These are phyloP conservation scores for Phytopythium vexans DNA, from an alignment of 352 stramenopile species.

Conservation along the genomic window DNA sequence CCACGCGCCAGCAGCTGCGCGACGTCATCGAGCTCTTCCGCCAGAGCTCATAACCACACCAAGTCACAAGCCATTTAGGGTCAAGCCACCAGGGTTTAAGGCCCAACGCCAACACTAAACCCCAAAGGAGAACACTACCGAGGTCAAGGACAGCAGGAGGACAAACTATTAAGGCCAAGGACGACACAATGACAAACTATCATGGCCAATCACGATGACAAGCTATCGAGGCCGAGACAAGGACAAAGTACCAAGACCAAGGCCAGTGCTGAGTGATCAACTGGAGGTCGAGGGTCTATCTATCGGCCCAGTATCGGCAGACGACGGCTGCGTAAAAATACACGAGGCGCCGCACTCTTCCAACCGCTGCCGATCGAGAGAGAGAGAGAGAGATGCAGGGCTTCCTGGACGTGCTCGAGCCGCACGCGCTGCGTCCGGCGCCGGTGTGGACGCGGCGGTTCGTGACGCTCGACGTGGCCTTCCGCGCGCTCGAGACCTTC, in stretches of 20 bases:
- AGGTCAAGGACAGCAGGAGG: too few species aligned
- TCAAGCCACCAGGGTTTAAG: not conserved
- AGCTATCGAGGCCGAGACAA: too few species aligned
- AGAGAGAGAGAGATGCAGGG: conserved; percentile 36
- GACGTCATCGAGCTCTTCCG: conserved; percentile 4
- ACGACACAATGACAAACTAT: too few species aligned
- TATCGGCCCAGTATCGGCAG: not conserved
- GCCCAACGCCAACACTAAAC: not conserved
- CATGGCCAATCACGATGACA: too few species aligned
- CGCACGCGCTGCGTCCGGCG: conserved; percentile 3
- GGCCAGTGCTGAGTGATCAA: too few species aligned
- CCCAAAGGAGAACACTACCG: too few species aligned
- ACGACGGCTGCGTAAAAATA: not conserved
- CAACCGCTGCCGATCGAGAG: not conserved
- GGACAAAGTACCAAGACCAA: too few species aligned
- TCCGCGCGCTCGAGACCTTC: conserved; percentile 66
- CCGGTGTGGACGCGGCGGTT: conserved; percentile 44
- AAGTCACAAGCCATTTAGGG: not conserved
- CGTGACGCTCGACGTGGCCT: conserved; percentile 37
- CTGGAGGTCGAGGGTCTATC: too few species aligned
- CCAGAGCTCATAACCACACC: not conserved
- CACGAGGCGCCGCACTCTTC: not conserved
- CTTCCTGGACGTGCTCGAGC: conserved; percentile 56
- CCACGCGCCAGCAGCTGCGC: not conserved
- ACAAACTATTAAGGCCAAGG: too few species aligned